Conservation (phyloP, 352 stramenopile genomes). For the Phytophthora quininea region DNA sequence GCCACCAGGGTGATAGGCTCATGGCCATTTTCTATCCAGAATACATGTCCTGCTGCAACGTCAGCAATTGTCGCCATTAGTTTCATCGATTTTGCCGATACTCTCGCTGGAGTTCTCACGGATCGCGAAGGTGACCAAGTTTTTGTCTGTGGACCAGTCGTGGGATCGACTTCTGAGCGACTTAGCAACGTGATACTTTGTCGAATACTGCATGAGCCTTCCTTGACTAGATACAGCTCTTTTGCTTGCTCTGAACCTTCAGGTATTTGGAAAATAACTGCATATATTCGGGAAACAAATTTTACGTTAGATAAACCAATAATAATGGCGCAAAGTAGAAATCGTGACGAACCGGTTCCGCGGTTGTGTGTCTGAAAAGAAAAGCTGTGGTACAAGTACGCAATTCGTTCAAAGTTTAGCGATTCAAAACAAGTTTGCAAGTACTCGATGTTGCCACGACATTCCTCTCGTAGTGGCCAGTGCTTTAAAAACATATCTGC, state of each 20-base stretch:
- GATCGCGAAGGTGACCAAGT: background rate
- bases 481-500: conserved; percentile 47
- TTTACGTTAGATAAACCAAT: background rate
- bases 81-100: conserved; percentile 22
- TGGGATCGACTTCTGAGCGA: background rate
- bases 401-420: conserved; percentile 59
- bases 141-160: background rate
- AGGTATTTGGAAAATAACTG: conserved; percentile 49
- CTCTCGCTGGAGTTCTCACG: conserved; percentile 1
- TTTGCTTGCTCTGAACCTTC: conserved; percentile 9
- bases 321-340: background rate
- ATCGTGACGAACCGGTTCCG: conserved; percentile 42
- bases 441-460: conserved; percentile 55
- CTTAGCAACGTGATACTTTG: conserved; percentile 27
- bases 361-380: conserved; percentile 49
- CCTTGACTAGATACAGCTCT: conserved; percentile 56
- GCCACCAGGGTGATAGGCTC: conserved; percentile 53
- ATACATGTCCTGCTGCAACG: conserved; percentile 54
- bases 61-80: conserved; percentile 60
- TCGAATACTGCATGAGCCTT: conserved; percentile 57
- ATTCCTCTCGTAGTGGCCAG: conserved; percentile 42
- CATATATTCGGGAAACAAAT: conserved; percentile 5
- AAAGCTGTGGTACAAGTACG: conserved; percentile 63
- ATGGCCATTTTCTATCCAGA: conserved; percentile 48
- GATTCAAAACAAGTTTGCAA: conserved; percentile 51